Base-by-base conservation (phyloP, 2,329 filamentous ascomycete genomes). In the Xylaria sp. region DNA sequence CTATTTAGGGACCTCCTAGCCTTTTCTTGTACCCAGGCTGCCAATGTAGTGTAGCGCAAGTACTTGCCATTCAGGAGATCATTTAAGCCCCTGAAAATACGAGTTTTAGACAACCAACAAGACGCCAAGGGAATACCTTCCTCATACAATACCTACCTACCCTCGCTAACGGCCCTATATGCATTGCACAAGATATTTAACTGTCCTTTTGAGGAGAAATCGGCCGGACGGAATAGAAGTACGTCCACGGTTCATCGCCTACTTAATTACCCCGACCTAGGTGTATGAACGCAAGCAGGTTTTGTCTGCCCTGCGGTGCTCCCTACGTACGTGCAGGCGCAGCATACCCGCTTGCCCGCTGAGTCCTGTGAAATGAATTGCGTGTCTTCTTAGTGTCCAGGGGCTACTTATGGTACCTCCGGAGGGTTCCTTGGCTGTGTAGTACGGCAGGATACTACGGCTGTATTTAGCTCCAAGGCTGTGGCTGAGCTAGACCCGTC, bases 261-360 rank as follows among this genome's bases (percentile, higher is more conserved):
- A 41, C 55, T 39, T 48, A 5, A 50, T 20, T 50, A n/a, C 50
- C 20, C 7, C 13, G 18, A 51, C 15, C 20, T 25, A 28, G 20
- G n/a, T 34, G 10, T 62, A 39, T 28, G 3, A 41, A 41, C 34
- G n/a, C 46, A 46, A 20, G 46, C 46, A 39, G 18, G 46, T 60
- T 51, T 48, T 62, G 50, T 57, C 56, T 28, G 51, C 51, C 15
- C 23, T 20, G 58, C 52, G 20, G 54, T 61, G 50, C 28, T 32
- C 18, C 2, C 28, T 28, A 4, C 28, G 28, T 28, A 23, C 20
- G 46, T 15, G 52, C 23, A 57, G 54, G 68, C 63, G 64, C 59
- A 70, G 68, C 60, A 65, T 15, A 60, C 52, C 66, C 50, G 56
- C 62, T 56, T 23, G 66, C 25, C 58, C n/a, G 46, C 63, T 55